Evolutionary conservation across 2,329 filamentous ascomycete species (phyloP).

Genomic region (Beauveria bassiana): DNA sequence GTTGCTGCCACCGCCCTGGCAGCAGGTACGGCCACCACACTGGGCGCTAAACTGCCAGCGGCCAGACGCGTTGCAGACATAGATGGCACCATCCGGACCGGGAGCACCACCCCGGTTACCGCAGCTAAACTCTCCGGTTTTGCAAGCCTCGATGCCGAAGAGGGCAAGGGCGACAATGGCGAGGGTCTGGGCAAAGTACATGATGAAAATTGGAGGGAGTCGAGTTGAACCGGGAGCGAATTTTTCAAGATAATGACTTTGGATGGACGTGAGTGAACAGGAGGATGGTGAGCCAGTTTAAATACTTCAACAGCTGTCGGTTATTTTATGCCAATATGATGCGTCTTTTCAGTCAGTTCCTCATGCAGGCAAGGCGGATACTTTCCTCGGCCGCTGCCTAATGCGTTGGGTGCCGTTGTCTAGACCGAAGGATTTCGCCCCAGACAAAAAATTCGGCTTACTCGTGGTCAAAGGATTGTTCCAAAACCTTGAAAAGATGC

Average conservation of each 20-base stretch:
- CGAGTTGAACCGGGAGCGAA: background rate
- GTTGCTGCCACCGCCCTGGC: background rate
- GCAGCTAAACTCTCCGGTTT: background rate
- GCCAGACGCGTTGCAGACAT: background rate
- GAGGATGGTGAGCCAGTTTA: background rate
- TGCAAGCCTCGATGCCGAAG: conserved; percentile 1
- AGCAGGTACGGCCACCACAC: conserved; percentile 1
- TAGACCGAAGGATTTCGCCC: background rate
- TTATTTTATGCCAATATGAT: background rate
- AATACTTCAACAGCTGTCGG: background rate
- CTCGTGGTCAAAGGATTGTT: background rate
- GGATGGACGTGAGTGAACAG: no score
- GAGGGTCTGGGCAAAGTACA: conserved; percentile 9
- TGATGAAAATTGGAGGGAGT: background rate
- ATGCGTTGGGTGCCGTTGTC: background rate
- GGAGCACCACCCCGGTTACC: background rate
- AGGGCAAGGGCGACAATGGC: conserved; percentile 5
- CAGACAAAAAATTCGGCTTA: background rate
- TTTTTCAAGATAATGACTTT: no score
- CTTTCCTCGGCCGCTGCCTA: background rate
- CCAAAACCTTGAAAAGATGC: background rate
- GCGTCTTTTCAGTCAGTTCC: no score
- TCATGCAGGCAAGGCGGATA: background rate
- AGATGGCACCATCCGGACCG: conserved; percentile 2
- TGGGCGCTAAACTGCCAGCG: background rate